Conservation (phyloP, 2,329 filamentous ascomycete genomes). For the Tolypocladium inflatum region DNA sequence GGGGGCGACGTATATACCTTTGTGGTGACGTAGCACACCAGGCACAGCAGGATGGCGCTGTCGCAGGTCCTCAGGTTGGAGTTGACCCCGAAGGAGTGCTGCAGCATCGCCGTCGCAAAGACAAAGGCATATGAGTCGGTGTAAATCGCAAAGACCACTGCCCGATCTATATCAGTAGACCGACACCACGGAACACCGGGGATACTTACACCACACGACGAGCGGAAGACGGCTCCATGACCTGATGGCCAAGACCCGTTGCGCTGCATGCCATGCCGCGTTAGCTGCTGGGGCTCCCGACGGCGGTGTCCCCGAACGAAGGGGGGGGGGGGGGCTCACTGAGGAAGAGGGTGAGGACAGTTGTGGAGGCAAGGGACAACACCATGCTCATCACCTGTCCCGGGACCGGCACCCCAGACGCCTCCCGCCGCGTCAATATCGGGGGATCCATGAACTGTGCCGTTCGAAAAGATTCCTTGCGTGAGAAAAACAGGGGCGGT, state of each 20-base stretch:
- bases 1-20: constrained; percentile 33
- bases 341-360: constrained; percentile 25
- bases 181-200: neutral
- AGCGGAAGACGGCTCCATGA: constrained; percentile 30
- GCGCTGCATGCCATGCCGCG: constrained; percentile 15
- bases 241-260: constrained; percentile 25
- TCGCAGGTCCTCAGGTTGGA: constrained; percentile 40
- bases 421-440: neutral
- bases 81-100: constrained; percentile 48
- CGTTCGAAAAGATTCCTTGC: no score
- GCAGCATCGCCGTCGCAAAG: constrained; percentile 44
- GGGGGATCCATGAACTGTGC: neutral
- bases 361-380: constrained; percentile 20
- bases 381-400: constrained; percentile 2
- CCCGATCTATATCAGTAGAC: no score
- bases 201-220: constrained; percentile 31
- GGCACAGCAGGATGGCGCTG: constrained; percentile 49
- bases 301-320: no score
- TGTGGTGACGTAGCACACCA: constrained; percentile 52
- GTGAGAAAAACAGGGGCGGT: no score
- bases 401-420: neutral
- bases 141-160: constrained; percentile 53
- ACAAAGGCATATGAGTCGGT: constrained; percentile 51
- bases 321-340: constrained; percentile 19
- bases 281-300: no score